A percentile compares a stretch with the other conserved stretches of the same genome.
These are phyloP conservation scores for Aspergillus novoparasiticus DNA, from an alignment of 2,329 filamentous ascomycete species.

Conservation along the genomic window DNA sequence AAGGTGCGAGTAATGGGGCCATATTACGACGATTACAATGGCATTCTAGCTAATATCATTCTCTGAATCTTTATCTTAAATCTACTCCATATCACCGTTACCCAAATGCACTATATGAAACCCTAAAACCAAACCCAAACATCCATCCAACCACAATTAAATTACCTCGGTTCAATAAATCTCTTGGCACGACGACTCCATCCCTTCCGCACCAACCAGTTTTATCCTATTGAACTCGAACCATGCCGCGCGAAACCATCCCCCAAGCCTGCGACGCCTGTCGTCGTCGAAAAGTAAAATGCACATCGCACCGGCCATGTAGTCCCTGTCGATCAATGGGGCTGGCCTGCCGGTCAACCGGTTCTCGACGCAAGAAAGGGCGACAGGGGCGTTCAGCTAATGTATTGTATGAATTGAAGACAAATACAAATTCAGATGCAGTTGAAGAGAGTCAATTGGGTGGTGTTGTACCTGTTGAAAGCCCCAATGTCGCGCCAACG, in stretches of 20 bases:
- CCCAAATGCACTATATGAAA: too few relatives aligned
- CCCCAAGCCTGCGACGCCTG: slow-evolving; percentile 28
- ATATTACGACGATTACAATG: too few relatives aligned
- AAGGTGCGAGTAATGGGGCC: too few relatives aligned
- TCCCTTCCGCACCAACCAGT: not conserved
- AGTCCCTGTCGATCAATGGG: slow-evolving; percentile 19
- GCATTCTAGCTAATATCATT: too few relatives aligned
- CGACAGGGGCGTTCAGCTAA: slow-evolving; percentile 26
- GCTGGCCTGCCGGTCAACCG: slow-evolving; percentile 21
- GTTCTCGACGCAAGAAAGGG: slow-evolving; percentile 22
- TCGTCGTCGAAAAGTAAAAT: slow-evolving; percentile 28
- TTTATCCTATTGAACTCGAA: not conserved
- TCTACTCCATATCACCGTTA: too few relatives aligned
- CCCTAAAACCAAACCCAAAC: too few relatives aligned
- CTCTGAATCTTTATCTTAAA: too few relatives aligned
- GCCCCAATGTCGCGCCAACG: not conserved
- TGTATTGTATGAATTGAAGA: slow-evolving; percentile 21
- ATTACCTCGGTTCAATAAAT: too few relatives aligned
- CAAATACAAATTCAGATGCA: not conserved
- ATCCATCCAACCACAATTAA: too few relatives aligned
- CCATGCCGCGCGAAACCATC: slow-evolving; percentile 12
- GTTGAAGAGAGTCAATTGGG: not conserved
- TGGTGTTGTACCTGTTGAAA: not conserved
- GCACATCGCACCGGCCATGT: slow-evolving; percentile 21
- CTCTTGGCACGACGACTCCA: not conserved